phyloP scores from a whole-genome alignment of 148 eudicot genomes.

The Simmondsia chinensis region DNA sequence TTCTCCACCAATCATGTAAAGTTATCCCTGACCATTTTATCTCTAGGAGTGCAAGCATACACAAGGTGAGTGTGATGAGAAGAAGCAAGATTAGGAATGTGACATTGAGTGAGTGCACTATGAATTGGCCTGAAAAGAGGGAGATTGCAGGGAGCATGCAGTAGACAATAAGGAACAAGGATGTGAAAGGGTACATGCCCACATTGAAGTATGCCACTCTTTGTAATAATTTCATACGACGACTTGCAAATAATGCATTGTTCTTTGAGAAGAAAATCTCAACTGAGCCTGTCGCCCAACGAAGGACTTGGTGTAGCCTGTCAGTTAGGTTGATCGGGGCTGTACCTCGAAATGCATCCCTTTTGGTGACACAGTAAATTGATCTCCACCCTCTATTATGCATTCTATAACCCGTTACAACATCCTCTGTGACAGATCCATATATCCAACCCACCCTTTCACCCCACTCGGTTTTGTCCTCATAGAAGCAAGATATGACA shows the following conservation, averaged over 20 bases:
- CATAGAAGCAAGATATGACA: neutral
- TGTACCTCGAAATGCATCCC: neutral
- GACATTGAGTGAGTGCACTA: neutral
- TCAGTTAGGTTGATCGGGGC: neutral
- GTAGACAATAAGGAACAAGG: neutral
- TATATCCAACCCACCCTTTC: neutral
- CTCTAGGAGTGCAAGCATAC: neutral
- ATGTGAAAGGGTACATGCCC: neutral
- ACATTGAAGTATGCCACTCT: neutral
- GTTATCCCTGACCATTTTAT: neutral
- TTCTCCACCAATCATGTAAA: neutral
- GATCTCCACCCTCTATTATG: neutral
- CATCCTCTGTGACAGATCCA: too few relatives aligned
- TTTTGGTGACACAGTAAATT: neutral
- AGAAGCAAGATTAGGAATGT: neutral
- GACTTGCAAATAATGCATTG: neutral
- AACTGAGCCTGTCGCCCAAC: too few relatives aligned
- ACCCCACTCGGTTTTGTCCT: too few relatives aligned
- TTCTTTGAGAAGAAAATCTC: neutral
- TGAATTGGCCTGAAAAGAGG: too few relatives aligned
- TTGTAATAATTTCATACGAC: neutral
- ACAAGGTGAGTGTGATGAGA: neutral
- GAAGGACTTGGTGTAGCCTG: neutral
- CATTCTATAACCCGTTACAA: neutral
- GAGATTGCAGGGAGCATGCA: neutral